Percentiles rank a stretch among this genome's conserved stretches.
phyloP scores from a whole-genome alignment of 2,329 filamentous ascomycete genomes.

The Aspergillus chevalieri region DNA sequence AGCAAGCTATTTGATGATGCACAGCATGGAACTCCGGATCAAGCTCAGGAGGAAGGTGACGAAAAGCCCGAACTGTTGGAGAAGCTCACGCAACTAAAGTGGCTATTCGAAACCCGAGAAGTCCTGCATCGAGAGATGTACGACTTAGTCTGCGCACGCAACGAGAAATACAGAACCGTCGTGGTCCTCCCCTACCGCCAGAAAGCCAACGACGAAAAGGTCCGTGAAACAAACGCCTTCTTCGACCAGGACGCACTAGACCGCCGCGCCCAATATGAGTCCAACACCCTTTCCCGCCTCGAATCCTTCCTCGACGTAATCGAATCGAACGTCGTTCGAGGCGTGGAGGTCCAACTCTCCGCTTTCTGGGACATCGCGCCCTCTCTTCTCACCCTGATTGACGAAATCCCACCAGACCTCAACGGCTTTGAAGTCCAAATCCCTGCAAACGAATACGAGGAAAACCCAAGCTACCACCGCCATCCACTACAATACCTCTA shows the following conservation, averaged over 20 bases:
- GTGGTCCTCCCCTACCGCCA: conserved; percentile 76
- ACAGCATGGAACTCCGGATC: conserved; percentile 64
- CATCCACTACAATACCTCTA: conserved; percentile 90
- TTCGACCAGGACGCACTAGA: conserved; percentile 72
- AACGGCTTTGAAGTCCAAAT: conserved; percentile 66
- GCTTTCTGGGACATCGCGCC: conserved; percentile 99
- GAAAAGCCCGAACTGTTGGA: conserved; percentile 90
- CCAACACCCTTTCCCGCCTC: conserved; percentile 65
- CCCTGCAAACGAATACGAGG: conserved; percentile 69
- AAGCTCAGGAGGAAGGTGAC: conserved; percentile 89
- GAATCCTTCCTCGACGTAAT: conserved; percentile 72
- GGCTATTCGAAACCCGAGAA: conserved; percentile 95
- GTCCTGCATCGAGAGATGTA: conserved; percentile 77
- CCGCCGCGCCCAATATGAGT: conserved; percentile 64
- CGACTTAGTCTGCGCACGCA: conserved; percentile 76
- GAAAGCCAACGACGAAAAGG: conserved; percentile 66
- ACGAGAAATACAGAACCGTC: conserved; percentile 78
- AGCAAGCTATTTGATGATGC: conserved; percentile 67
- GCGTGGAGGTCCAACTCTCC: conserved; percentile 83
- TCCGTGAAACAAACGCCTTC: conserved; percentile 71
- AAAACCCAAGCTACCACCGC: conserved; percentile 74
- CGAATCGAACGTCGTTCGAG: conserved; percentile 76
- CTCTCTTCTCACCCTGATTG: conserved; percentile 67
- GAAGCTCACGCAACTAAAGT: conserved; percentile 89
- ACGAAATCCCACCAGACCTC: conserved; percentile 62